Percentiles rank a stretch among this genome's conserved stretches.
Evolutionary conservation across 345 rosid species (phyloP).

Genomic region (Eucalyptus pumila): DNA sequence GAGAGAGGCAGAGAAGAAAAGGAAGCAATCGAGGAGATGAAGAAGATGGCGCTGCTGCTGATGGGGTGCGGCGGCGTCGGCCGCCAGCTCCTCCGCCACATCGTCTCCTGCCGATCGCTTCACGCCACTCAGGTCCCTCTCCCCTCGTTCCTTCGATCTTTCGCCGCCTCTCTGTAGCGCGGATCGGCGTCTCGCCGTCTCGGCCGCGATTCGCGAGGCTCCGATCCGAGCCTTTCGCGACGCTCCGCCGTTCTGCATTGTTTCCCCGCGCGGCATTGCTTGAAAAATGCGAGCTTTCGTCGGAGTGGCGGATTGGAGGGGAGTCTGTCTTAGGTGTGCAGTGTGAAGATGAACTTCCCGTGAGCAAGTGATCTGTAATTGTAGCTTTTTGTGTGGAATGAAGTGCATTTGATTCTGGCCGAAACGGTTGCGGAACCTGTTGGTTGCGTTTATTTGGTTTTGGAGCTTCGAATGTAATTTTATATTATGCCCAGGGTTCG

Average conservation of each 20-base stretch:
- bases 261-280: not conserved
- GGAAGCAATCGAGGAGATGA: conserved; percentile 13
- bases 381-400: not conserved
- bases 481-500: not conserved
- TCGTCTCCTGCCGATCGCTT: conserved; percentile 75
- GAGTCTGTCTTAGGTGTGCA: not conserved
- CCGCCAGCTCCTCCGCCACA: conserved; percentile 72
- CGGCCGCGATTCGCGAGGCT: not conserved
- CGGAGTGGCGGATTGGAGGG: not conserved
- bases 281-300: not conserved
- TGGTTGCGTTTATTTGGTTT: not conserved
- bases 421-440: not conserved
- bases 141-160: not conserved
- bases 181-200: not conserved
- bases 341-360: not conserved
- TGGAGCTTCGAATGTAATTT: not conserved
- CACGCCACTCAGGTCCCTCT: conserved; percentile 49
- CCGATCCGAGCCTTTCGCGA: not conserved
- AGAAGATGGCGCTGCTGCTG: conserved; percentile 55
- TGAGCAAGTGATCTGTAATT: not conserved
- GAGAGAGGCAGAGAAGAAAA: not conserved
- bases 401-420: not conserved
- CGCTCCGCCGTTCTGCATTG: not conserved
- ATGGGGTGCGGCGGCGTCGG: conserved; percentile 95
- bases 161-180: not conserved